phyloP scores from a whole-genome alignment of 139 green algal genomes.

The Chlamydomonas sp. region DNA sequence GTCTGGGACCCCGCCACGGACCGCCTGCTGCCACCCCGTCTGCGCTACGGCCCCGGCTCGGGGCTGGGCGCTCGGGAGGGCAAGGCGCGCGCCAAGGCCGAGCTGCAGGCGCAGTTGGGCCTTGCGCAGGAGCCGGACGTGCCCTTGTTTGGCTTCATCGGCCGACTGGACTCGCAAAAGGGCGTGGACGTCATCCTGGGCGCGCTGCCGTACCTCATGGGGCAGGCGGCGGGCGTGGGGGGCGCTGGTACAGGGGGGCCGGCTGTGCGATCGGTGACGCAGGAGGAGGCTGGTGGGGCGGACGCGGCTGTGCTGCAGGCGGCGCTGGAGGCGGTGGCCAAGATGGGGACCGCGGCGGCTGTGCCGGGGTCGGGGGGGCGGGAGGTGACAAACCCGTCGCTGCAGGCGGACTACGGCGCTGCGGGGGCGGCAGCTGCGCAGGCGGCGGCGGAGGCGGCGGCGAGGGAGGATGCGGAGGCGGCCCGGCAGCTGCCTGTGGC shows the following conservation, averaged over 20 bases:
- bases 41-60: constrained; percentile 56
- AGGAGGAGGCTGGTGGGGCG: background rate
- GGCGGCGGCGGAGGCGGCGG: no score
- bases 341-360: background rate
- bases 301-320: background rate
- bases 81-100: constrained; percentile 76
- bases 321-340: background rate
- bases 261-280: background rate
- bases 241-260: background rate
- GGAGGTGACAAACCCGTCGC: no score
- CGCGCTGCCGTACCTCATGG: constrained; percentile 69
- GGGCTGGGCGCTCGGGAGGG: constrained; percentile 23
- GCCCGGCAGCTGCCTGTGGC: background rate
- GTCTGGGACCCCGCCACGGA: constrained; percentile 78
- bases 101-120: constrained; percentile 72
- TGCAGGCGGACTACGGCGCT: no score
- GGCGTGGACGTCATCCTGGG: constrained; percentile 85
- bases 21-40: constrained; percentile 54
- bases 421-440: no score
- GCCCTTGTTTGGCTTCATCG: constrained; percentile 82
- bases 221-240: background rate
- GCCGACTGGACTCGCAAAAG: constrained; percentile 87
- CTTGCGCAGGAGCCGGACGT: constrained; percentile 53
- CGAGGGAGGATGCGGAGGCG: no score
- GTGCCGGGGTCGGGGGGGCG: no score